A percentile compares a stretch with the other conserved stretches of the same genome.
Evolutionary conservation across 2,329 filamentous ascomycete species (phyloP).

Genomic region (Penicillium sclerotiorum): DNA sequence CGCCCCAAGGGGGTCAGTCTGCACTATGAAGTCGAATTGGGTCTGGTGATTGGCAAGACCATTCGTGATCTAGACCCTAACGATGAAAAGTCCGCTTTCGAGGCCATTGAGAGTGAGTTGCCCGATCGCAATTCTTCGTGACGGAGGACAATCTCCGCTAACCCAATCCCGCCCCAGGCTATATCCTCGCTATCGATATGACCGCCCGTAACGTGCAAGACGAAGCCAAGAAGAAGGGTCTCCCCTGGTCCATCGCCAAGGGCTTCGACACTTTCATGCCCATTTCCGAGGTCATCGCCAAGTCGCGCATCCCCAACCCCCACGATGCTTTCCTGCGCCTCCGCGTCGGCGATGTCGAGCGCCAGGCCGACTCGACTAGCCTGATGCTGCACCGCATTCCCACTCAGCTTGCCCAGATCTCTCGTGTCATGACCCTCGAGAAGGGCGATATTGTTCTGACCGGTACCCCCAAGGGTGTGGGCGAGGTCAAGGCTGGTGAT

Average conservation of each 20-base stretch:
- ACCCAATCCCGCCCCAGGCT: slow-evolving; percentile 52
- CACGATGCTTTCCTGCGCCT: slow-evolving; percentile 87
- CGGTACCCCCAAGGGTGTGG: slow-evolving; percentile 96
- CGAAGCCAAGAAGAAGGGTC: slow-evolving; percentile 93
- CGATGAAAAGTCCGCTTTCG: slow-evolving; percentile 75
- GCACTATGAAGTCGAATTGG: slow-evolving; percentile 95
- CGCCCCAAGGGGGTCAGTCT: slow-evolving; percentile 80
- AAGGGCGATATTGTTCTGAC: slow-evolving; percentile 91
- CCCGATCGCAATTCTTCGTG: neutral
- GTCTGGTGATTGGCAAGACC: slow-evolving; percentile 80
- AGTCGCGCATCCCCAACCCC: slow-evolving; percentile 78
- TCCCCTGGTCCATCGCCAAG: slow-evolving; percentile 95
- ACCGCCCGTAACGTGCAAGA: slow-evolving; percentile 94
- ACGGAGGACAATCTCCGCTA: neutral
- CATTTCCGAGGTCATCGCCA: slow-evolving; percentile 77
- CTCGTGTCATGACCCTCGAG: slow-evolving; percentile 90
- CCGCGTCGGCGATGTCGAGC: slow-evolving; percentile 75
- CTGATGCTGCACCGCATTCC: slow-evolving; percentile 94
- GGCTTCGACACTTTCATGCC: slow-evolving; percentile 98
- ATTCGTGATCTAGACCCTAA: slow-evolving; percentile 73
- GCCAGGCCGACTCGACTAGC: slow-evolving; percentile 85
- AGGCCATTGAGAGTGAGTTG: slow-evolving; percentile 72
- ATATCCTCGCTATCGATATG: slow-evolving; percentile 94
- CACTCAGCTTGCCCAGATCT: slow-evolving; percentile 84
- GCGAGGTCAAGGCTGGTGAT: slow-evolving; percentile 81